Evolutionary conservation across 192 early-diverging fungal genomes (phyloP).

Genomic region (Coemansia sp.): DNA sequence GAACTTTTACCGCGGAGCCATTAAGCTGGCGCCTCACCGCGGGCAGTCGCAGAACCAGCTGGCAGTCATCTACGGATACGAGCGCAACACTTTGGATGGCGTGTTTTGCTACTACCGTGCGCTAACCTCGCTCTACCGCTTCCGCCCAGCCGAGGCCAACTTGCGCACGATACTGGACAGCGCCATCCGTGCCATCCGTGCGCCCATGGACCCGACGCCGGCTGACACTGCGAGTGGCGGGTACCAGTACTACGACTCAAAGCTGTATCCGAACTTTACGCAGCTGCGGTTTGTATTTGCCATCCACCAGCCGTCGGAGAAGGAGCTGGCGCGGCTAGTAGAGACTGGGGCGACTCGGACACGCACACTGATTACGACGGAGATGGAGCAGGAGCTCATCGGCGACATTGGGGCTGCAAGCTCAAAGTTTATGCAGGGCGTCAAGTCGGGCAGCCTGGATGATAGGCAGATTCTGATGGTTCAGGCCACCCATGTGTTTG

Average conservation of each 20-base stretch:
- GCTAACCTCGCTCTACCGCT: constrained; percentile 23
- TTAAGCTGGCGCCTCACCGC: constrained; percentile 40
- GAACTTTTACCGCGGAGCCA: constrained; percentile 39
- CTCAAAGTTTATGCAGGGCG: constrained; percentile 17
- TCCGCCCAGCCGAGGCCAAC: constrained; percentile 30
- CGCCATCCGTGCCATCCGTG: constrained; percentile 23
- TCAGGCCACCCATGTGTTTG: constrained; percentile 32
- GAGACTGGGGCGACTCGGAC: background rate
- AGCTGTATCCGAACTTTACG: constrained; percentile 31
- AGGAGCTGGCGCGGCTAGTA: background rate
- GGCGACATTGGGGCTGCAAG: constrained; percentile 9
- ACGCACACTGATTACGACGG: background rate
- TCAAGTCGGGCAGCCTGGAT: constrained; percentile 9
- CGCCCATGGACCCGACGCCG: background rate
- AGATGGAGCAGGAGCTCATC: constrained; percentile 10
- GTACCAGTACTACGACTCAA: constrained; percentile 19
- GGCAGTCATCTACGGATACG: constrained; percentile 42
- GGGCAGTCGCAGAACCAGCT: constrained; percentile 50
- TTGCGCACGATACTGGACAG: constrained; percentile 32
- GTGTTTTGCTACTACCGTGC: constrained; percentile 45
- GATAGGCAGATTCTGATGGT: constrained; percentile 18
- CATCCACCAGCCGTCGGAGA: constrained; percentile 9
- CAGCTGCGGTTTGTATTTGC: constrained; percentile 44
- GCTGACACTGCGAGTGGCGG: background rate
- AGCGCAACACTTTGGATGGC: constrained; percentile 30